These are phyloP conservation scores for Chalara sp. DNA, from an alignment of 2,329 filamentous ascomycete species.

Conservation along the genomic window DNA sequence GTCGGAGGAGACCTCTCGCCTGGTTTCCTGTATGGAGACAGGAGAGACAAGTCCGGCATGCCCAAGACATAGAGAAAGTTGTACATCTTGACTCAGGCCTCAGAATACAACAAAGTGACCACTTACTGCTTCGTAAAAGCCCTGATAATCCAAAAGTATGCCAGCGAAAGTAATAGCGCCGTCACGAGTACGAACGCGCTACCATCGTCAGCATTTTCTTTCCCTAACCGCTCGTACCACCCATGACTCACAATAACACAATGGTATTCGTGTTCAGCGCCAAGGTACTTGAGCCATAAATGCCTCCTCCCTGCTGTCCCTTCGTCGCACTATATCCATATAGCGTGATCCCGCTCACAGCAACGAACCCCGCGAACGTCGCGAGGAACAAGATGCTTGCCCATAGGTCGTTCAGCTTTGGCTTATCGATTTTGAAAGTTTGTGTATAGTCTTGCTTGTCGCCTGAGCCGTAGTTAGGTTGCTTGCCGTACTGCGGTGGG, in stretches of 20 bases:
- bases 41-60: too few species aligned
- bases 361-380: constrained; percentile 67
- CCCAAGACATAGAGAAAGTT: neutral
- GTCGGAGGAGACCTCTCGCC: too few species aligned
- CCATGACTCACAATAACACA: constrained; percentile 55
- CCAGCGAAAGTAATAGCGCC: constrained; percentile 67
- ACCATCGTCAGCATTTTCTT: neutral
- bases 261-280: constrained; percentile 76
- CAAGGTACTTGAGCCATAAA: constrained; percentile 61
- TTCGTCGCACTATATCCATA: constrained; percentile 64
- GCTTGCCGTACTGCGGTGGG: constrained; percentile 17
- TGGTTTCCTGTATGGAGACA: too few species aligned
- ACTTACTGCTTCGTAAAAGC: constrained; percentile 66
- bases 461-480: constrained; percentile 1
- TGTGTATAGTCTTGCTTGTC: constrained; percentile 55
- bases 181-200: constrained; percentile 64
- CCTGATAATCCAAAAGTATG: constrained; percentile 70
- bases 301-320: constrained; percentile 59
- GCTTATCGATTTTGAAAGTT: constrained; percentile 71
- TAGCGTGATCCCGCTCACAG: constrained; percentile 68
- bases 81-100: neutral
- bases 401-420: constrained; percentile 91
- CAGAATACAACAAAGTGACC: neutral
- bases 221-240: neutral
- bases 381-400: constrained; percentile 72